Base-by-base conservation (phyloP, 2,329 filamentous ascomycete species). In the Rutstroemia sp. region DNA sequence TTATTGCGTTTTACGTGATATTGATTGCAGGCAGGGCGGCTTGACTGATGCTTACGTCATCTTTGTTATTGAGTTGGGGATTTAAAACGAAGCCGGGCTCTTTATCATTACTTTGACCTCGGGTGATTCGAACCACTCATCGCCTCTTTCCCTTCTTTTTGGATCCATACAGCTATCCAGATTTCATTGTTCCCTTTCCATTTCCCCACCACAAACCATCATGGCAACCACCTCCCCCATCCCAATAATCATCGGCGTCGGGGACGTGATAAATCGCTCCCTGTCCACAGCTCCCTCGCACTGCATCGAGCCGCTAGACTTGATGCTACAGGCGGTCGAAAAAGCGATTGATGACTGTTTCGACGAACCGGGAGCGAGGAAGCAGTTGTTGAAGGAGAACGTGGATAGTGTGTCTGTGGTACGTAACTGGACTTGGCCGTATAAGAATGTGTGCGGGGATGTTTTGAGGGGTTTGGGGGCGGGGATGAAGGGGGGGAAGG, bases 241-340 rank as follows among this genome's bases (percentile, higher is more conserved):
- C 14, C 83, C 84, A 0, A 70, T 87, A 21, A 77, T 87, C 27
- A 74, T 87, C 50, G 84, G 83, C 30, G 78, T 86, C 0, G 82
- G 76, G 54, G 83, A 87, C 64, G 69, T 84, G 59, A 78, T 79
- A 58, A 86, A 87, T 65, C 75, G 76, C 49, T 79, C 79, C 2
- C 71, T 71, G 27, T 69, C 71, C 27, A 58, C 78, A 4, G 70
- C 76, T 58, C 27, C 27, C 2, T 10, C 8, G 10, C 75, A 82
- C 66, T 80, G 81, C 7, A 73, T 78, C 27, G 83, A 87, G 63
- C 84, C 84, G 0, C 72, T 79, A 2, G 69, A 77, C 21, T 69
- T 87, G 5, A 87, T 87, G 44, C 1, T 25, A 1, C 9, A 4
- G 16, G 17, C 30, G 12, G 17, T 50, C 0, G n/a, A 9, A 39